Evolutionary conservation across 1,284 basidiomycete genomes (phyloP).

Genomic region (Tilletia walkeri): DNA sequence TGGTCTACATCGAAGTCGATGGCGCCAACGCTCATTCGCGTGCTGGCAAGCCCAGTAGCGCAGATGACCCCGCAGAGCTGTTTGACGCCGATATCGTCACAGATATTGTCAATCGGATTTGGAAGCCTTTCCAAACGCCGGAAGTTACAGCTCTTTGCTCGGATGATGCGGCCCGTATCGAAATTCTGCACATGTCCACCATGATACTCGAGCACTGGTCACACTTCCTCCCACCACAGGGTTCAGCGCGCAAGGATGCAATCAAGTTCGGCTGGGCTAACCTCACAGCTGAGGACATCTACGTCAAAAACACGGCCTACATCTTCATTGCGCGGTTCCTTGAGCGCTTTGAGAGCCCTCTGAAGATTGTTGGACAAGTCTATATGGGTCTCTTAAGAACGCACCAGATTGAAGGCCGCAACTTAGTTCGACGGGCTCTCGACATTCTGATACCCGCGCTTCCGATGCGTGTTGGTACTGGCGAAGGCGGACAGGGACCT

Average conservation of each 20-base stretch:
- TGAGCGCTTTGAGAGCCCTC: conserved; percentile 81
- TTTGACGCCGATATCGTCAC: conserved; percentile 71
- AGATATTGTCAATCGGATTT: conserved; percentile 72
- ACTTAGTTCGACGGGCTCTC: conserved; percentile 79
- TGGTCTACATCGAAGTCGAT: conserved; percentile 39
- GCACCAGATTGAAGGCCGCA: conserved; percentile 71
- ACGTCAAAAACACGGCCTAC: conserved; percentile 92
- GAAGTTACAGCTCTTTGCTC: conserved; percentile 58
- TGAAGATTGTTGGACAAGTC: conserved; percentile 89
- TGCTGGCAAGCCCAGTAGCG: background rate
- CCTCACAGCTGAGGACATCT: conserved; percentile 76
- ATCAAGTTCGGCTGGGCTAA: conserved; percentile 94
- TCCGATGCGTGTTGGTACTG: conserved; percentile 60
- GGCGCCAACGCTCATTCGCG: background rate
- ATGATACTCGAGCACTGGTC: conserved; percentile 82
- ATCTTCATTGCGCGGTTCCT: conserved; percentile 93
- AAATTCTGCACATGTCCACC: conserved; percentile 85
- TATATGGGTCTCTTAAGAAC: conserved; percentile 89
- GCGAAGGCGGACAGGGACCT: conserved; percentile 59
- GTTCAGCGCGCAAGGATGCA: conserved; percentile 83
- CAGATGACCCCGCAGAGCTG: conserved; percentile 59
- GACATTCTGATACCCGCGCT: conserved; percentile 88
- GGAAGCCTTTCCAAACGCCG: conserved; percentile 70
- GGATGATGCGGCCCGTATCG: conserved; percentile 82
- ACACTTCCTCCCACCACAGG: conserved; percentile 64